Conservation (phyloP, 352 stramenopile genomes). For the Lagenidium sp. region DNA sequence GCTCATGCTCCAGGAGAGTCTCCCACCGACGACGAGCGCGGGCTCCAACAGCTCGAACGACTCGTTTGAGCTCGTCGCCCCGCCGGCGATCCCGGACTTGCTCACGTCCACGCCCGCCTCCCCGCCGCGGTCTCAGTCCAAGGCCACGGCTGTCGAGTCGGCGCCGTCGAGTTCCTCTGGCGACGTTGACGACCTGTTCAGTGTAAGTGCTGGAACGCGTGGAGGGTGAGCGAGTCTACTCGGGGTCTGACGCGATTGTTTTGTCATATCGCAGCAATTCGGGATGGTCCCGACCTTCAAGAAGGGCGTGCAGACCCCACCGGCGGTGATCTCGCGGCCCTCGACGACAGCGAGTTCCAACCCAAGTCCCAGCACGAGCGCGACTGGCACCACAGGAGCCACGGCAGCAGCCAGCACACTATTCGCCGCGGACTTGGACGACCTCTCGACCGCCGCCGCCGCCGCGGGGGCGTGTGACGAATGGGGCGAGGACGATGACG, state of each 20-base stretch:
- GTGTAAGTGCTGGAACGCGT: conserved; percentile 54
- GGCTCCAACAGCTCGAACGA: conserved; percentile 64
- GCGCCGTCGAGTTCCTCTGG: too few species aligned
- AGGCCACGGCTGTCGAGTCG: too few species aligned
- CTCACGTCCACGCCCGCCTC: conserved; percentile 1
- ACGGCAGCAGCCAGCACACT: conserved; percentile 29
- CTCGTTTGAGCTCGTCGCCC: conserved; percentile 39
- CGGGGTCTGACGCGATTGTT: conserved; percentile 5
- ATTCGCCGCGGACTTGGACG: conserved; percentile 63
- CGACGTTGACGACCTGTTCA: conserved; percentile 77
- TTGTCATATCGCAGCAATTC: conserved; percentile 52
- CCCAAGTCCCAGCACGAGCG: too few species aligned
- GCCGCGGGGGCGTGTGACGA: conserved; percentile 27
- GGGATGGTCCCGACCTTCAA: conserved; percentile 76
- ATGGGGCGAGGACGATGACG: conserved; percentile 68
- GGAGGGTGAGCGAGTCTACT: too few species aligned
- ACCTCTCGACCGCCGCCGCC: conserved; percentile 20
- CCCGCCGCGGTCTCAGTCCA: too few species aligned
- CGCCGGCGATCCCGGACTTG: conserved; percentile 12
- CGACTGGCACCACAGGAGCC: too few species aligned
- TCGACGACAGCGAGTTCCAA: too few species aligned
- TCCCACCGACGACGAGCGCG: conserved; percentile 18
- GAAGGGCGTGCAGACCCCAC: conserved; percentile 31
- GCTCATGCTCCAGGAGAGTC: conserved; percentile 12
- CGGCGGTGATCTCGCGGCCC: too few species aligned